Conservation (phyloP, 2,329 filamentous ascomycete genomes). For the Aquanectria penicillioides region DNA sequence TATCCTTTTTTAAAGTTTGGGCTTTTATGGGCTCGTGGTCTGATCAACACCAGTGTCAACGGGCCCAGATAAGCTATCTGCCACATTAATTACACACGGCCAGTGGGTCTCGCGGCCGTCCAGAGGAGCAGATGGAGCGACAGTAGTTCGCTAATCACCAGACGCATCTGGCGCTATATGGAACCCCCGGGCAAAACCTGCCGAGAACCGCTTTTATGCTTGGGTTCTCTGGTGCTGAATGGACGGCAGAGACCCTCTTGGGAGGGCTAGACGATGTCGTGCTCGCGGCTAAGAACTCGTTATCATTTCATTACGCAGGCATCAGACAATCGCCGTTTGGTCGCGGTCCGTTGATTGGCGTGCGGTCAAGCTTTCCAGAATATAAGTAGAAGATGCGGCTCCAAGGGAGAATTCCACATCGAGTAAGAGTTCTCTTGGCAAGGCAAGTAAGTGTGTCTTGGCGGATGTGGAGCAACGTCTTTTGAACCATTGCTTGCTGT, state of each 20-base stretch:
- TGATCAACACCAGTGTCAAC: not conserved
- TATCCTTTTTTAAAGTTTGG: not conserved
- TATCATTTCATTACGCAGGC: not conserved
- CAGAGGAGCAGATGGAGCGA: not conserved
- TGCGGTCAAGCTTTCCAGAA: not conserved
- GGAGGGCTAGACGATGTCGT: constrained; percentile 11
- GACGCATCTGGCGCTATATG: not conserved
- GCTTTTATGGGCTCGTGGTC: too few relatives aligned
- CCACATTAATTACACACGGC: not conserved
- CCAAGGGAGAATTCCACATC: not conserved
- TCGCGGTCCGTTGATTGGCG: not conserved
- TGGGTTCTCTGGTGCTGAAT: not conserved
- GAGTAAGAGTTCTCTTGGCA: constrained; percentile 9
- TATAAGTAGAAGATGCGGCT: constrained; percentile 16
- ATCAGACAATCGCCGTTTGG: not conserved
- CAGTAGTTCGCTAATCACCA: constrained; percentile 1
- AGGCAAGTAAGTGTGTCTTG: not conserved
- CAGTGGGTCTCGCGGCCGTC: not conserved
- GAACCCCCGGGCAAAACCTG: not conserved
- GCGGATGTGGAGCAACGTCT: not conserved
- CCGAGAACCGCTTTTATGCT: not conserved
- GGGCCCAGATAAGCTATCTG: not conserved
- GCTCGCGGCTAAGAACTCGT: constrained; percentile 12
- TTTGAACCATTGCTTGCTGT: not conserved
- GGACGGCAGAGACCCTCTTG: not conserved